Evolutionary conservation across 164 flowering plant species (phyloP).

Genomic region (Chloranthus sessilifolius): DNA sequence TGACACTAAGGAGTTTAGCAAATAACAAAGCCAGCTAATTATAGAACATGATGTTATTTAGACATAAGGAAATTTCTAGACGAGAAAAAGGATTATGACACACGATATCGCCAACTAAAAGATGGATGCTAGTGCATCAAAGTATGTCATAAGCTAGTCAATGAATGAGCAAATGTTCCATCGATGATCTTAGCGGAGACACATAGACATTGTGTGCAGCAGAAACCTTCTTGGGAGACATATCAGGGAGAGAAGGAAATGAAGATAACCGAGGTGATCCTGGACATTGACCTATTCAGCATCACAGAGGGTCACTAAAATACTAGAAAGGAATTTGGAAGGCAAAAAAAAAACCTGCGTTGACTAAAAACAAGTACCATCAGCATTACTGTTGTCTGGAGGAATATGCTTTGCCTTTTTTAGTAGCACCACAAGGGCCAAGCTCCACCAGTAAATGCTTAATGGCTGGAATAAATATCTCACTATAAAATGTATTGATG

Average conservation of each 20-base stretch:
- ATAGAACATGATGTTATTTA: too few species aligned
- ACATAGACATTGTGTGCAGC: constrained; percentile 82
- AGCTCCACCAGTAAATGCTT: constrained; percentile 73
- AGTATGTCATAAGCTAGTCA: background rate
- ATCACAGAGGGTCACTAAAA: constrained; percentile 9
- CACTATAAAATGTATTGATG: constrained; percentile 83
- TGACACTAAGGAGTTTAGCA: too few species aligned
- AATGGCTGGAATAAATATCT: constrained; percentile 67
- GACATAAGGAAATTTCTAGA: background rate
- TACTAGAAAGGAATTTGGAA: background rate
- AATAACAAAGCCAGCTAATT: too few species aligned
- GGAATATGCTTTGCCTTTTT: constrained; percentile 32
- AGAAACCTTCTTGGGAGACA: constrained; percentile 96
- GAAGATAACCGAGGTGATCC: constrained; percentile 65
- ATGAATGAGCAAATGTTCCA: constrained; percentile 35
- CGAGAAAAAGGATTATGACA: background rate
- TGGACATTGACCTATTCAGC: constrained; percentile 59
- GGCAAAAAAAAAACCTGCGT: background rate
- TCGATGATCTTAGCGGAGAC: constrained; percentile 83
- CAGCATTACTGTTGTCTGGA: constrained; percentile 38
- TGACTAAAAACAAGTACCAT: constrained; percentile 36
- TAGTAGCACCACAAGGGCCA: constrained; percentile 48
- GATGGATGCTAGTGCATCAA: too few species aligned
- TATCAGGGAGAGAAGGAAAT: constrained; percentile 86
- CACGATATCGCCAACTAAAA: too few species aligned